phyloP scores from a whole-genome alignment of 768 basidiomycete genomes.

The Trametes cingulata region DNA sequence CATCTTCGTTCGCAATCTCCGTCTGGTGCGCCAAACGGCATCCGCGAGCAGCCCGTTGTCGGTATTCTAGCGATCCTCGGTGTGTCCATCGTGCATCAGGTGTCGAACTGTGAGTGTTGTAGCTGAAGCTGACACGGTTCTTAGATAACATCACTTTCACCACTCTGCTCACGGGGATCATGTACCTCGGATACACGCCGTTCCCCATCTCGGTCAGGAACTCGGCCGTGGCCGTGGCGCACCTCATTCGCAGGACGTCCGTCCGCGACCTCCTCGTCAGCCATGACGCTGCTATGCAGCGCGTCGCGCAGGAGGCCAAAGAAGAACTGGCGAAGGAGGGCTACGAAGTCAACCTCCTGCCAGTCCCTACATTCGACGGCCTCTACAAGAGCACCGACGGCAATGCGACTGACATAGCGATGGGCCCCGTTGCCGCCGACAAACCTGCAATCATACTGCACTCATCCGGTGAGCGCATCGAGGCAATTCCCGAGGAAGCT shows the following conservation, averaged over 20 bases:
- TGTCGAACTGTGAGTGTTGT: too few relatives aligned
- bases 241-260: constrained; percentile 33
- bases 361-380: constrained; percentile 24
- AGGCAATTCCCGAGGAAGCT: neutral
- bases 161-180: constrained; percentile 18
- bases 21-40: neutral
- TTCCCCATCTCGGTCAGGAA: constrained; percentile 40
- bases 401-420: neutral
- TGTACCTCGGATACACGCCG: constrained; percentile 22
- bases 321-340: constrained; percentile 11
- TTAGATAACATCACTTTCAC: constrained; percentile 28
- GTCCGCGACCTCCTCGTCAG: constrained; percentile 28
- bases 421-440: neutral
- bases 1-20: neutral
- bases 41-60: constrained; percentile 20
- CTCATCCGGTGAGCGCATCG: constrained; percentile 20
- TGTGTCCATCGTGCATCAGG: neutral
- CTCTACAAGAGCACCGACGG: constrained; percentile 16
- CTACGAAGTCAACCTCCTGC: constrained; percentile 3
- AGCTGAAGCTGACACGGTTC: neutral
- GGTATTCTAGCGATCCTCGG: constrained; percentile 25
- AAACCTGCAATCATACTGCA: constrained; percentile 12
- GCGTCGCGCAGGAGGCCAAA: constrained; percentile 21
- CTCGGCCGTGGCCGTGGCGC: constrained; percentile 37
- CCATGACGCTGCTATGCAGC: constrained; percentile 22